Base-by-base conservation (phyloP, 2,329 filamentous ascomycete species). In the Corinectria fuckeliana region DNA sequence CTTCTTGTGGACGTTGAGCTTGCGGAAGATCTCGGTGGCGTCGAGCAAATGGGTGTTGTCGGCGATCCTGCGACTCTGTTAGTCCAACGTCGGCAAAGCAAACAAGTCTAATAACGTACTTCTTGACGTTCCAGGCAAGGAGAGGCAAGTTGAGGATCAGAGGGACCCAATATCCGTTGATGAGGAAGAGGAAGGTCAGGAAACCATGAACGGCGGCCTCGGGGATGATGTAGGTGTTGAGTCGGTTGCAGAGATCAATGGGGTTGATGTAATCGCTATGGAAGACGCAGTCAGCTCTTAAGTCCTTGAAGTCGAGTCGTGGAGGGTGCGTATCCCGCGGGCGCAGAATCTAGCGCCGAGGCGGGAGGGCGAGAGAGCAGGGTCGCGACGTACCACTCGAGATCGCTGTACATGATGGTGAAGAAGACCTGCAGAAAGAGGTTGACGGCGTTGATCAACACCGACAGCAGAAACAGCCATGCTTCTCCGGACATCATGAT, bases 351-450 rank as follows among this genome's bases (percentile, higher is more conserved):
- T 60, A 57, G 61, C 50, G 45, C 36, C 39, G 39, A 56, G 21
- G 54, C 34, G 49, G 55, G 39, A 63, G 53, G 54, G 30, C 3
- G n/a, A 30, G n/a, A 18, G 32, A 36, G 59, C 14, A 39, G 26
- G 53, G 44, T 47, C 38, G 53, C 51, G 49, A 84, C 91, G 74
- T 83, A 96, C 93, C 95, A 99, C 90, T 99, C 95, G 74, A 99
- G 82, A 85, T 99, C 95, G 80, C 92, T 97, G 83, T 98, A 99
- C 96, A 99, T 99, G 76, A 99, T 99, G 59, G 95, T 99, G 84
- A 99, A 99, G 87, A 99, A 99, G 72, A 99, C 95, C 83, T 99
- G 96, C 58, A 99, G 86, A 81, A 99, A 99, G 75, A 99, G 87
- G 85, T 99, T 99, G 88, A 99, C 93, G 83, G 95, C 95, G 84